These are phyloP conservation scores for Lactarius trivialis DNA, from an alignment of 768 basidiomycete genomes.

Conservation along the genomic window DNA sequence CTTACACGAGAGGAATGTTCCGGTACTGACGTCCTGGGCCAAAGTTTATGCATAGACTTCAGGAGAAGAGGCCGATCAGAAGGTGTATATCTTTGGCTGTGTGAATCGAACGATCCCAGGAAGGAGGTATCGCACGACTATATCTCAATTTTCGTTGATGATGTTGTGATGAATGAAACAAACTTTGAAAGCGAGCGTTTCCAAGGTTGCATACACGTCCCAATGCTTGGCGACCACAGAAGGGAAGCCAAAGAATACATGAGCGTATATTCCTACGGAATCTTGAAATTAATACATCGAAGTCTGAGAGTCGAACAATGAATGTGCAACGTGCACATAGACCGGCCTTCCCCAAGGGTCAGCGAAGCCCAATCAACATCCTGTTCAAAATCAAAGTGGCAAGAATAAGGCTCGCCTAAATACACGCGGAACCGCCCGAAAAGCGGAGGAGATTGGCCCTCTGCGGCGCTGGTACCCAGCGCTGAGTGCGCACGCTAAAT, in stretches of 20 bases:
- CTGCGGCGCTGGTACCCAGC: background rate
- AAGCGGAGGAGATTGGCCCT: background rate
- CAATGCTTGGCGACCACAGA: background rate
- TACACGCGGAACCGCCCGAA: background rate
- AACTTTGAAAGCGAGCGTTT: slow-evolving; percentile 1
- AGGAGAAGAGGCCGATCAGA: slow-evolving; percentile 8
- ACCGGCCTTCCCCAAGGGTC: background rate
- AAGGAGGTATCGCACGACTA: slow-evolving; percentile 3
- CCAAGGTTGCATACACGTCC: slow-evolving; percentile 1
- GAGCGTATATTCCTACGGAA: background rate
- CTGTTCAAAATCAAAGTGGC: background rate
- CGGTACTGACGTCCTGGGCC: no score
- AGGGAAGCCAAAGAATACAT: background rate
- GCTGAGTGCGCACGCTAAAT: background rate
- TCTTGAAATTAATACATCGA: background rate
- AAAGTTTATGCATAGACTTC: background rate
- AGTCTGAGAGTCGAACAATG: background rate
- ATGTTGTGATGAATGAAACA: slow-evolving; percentile 22
- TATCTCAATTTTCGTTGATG: slow-evolving; percentile 15
- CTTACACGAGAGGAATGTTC: background rate
- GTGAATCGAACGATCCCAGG: slow-evolving; percentile 2
- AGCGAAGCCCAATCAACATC: background rate
- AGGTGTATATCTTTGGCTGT: slow-evolving; percentile 4
- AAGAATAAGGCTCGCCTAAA: background rate
- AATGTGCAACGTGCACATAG: background rate